Evolutionary conservation across 208 protist genomes (phyloP).

Genomic region (Wallacemonas sp.): DNA sequence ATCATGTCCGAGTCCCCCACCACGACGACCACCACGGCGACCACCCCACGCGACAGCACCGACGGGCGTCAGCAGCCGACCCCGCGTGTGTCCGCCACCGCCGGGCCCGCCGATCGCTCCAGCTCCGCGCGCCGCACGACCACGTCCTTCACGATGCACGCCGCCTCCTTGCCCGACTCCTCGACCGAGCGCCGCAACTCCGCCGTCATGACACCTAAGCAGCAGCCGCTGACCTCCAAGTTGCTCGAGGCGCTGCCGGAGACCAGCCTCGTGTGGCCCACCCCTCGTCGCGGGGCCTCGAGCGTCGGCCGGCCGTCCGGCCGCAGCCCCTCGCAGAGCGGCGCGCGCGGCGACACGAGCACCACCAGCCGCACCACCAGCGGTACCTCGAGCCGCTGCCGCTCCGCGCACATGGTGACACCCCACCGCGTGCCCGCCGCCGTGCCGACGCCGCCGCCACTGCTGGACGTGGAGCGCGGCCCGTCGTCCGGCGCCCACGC

Average conservation of each 20-base stretch:
- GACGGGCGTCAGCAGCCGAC: neutral
- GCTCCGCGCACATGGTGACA: conserved; percentile 11
- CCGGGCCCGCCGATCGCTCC: neutral
- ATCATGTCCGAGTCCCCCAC: neutral
- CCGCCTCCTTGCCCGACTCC: conserved; percentile 1
- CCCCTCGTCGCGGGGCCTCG: conserved; percentile 6
- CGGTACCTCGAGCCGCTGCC: conserved; percentile 12
- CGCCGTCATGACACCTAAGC: conserved; percentile 1
- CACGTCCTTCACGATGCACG: conserved; percentile 17
- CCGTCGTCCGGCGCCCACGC: no score
- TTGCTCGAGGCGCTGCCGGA: conserved; percentile 8
- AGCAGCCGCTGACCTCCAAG: conserved; percentile 14
- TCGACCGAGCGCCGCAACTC: neutral
- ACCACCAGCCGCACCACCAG: conserved; percentile 8
- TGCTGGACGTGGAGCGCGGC: conserved; percentile 5
- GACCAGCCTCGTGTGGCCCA: conserved; percentile 11
- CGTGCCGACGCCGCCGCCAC: conserved; percentile 3
- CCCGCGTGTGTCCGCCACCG: neutral
- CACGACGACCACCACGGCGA: neutral
- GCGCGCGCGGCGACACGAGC: neutral
- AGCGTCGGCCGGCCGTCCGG: conserved; percentile 7
- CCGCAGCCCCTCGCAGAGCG: neutral
- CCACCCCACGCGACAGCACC: neutral
- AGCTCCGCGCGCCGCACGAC: conserved; percentile 10
- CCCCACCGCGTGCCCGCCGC: conserved; percentile 10